Base-by-base conservation (phyloP, 345 rosid genomes). In the Microthlaspi erraticum region DNA sequence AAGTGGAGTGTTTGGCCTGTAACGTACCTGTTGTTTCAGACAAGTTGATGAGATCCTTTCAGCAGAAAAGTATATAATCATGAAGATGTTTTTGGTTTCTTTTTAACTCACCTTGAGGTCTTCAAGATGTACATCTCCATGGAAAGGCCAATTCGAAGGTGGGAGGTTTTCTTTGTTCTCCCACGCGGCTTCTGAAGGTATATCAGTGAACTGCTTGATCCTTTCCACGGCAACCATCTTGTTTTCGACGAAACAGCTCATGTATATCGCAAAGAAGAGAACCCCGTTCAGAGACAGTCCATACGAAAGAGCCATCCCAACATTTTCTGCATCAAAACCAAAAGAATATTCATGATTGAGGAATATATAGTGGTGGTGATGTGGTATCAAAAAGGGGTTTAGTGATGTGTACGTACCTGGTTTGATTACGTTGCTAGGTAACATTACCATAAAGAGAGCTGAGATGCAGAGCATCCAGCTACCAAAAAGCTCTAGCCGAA, bases 141-240 rank as follows among this genome's bases (percentile, higher is more conserved):
- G 74, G 37, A 74, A 59, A 5, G 99, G 97, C 99, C 99, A 94
- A 54, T 79, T 85, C 1, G 81, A 69, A 76, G 96, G 91, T 14
- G 90, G 95, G 29, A 65, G 74, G 45, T 75, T 82, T 31, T 86
- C 91, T 79, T 79, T 65, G 16, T 71, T 81, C 68, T 80, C 77
- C 99, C 99, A 94, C 19, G 73, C 83, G 10, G 97, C 86, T 74
- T 94, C 99, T 1, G 96, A 80, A 10, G 81, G 81, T 53, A 94
- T 89, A 48, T 71, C 82, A n/a, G 96, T 82, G 60, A 91, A 94
- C 74, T 94, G 99, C 75, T 88, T 91, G 33, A 94, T 76, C 81
- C 99, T 91, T 83, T 94, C 99, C 1, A 91, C 90, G 0, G 97
- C 89, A 41, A 94, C 93, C 97, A 94, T 91, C 73, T 83, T 78